Evolutionary conservation across 352 stramenopile species (phyloP).

Genomic region (Phytophthora lateralis): DNA sequence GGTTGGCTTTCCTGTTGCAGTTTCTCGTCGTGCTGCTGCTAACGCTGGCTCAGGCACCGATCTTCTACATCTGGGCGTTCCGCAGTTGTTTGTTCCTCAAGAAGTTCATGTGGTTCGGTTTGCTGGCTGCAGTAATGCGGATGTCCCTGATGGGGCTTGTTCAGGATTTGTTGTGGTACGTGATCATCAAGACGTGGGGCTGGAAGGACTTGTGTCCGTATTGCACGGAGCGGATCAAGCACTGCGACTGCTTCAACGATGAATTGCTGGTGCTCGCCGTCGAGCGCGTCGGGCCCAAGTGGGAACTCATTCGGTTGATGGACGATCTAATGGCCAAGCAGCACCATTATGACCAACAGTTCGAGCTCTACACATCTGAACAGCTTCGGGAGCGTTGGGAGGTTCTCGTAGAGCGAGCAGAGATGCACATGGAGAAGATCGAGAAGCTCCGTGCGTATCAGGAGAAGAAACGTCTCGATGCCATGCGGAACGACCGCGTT

Average conservation of each 20-base stretch:
- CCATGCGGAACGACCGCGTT: constrained; percentile 36
- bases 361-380: constrained; percentile 56
- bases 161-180: constrained; percentile 61
- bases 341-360: constrained; percentile 52
- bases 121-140: constrained; percentile 58
- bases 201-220: constrained; percentile 69
- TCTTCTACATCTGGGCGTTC: constrained; percentile 74
- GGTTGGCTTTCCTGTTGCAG: constrained; percentile 60
- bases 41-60: constrained; percentile 51
- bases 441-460: constrained; percentile 60
- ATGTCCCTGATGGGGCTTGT: constrained; percentile 59
- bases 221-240: constrained; percentile 62
- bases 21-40: constrained; percentile 59
- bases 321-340: constrained; percentile 55
- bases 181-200: constrained; percentile 59
- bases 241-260: constrained; percentile 79
- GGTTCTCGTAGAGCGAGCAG: constrained; percentile 53
- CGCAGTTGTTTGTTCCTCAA: constrained; percentile 66
- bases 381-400: constrained; percentile 67
- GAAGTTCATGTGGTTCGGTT: constrained; percentile 73
- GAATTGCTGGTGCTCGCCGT: constrained; percentile 65
- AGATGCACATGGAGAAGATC: constrained; percentile 62
- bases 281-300: constrained; percentile 65
- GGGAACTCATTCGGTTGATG: constrained; percentile 64
- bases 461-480: constrained; percentile 53